Evolutionary conservation across 495 filamentous ascomycete genomes (phyloP).

Genomic region (Echria macrotheca): DNA sequence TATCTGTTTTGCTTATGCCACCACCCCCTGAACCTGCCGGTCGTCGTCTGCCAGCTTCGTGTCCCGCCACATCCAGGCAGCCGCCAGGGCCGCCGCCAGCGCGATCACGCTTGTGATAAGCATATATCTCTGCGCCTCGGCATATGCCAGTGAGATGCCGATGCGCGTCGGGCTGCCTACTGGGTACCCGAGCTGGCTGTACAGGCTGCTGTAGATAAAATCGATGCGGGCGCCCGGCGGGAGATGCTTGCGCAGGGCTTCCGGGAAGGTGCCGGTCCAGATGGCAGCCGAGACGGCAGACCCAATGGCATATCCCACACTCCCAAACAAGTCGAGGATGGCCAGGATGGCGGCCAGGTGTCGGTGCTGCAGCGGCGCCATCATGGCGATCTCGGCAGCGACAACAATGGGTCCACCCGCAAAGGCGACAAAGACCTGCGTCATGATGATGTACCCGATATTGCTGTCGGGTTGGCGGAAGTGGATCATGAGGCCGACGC

Average conservation of each 20-base stretch:
- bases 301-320: conserved; percentile 61
- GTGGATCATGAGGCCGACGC: conserved; percentile 65
- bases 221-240: conserved; percentile 45
- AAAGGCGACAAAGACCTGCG: conserved; percentile 72
- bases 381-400: conserved; percentile 57
- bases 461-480: conserved; percentile 50
- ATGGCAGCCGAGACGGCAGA: conserved; percentile 54
- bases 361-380: conserved; percentile 57
- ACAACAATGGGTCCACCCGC: conserved; percentile 54
- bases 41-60: neutral
- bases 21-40: neutral
- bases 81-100: neutral
- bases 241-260: conserved; percentile 46
- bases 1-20: neutral
- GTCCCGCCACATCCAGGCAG: neutral
- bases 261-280: conserved; percentile 56
- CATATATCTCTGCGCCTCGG: conserved; percentile 47
- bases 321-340: conserved; percentile 52
- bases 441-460: conserved; percentile 63
- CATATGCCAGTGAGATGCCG: conserved; percentile 52
- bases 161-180: conserved; percentile 43
- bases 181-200: conserved; percentile 47
- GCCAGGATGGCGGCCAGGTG: conserved; percentile 60
- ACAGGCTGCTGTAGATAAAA: conserved; percentile 50
- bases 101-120: conserved; percentile 42